Percentiles rank a stretch among this genome's conserved stretches.
phyloP scores from a whole-genome alignment of 345 rosid genomes.

The Litchi chinensis region DNA sequence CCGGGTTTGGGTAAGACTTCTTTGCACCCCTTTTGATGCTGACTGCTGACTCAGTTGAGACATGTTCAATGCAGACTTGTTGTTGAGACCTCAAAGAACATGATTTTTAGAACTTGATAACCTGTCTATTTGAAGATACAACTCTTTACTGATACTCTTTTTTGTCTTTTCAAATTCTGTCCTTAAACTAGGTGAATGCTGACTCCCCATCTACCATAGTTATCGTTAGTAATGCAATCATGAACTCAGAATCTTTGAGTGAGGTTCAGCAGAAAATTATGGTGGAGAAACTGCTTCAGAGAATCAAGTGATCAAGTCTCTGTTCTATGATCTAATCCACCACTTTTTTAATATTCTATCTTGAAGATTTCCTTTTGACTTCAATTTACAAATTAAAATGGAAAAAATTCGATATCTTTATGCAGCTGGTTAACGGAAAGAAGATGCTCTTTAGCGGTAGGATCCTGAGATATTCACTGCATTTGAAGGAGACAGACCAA shows the following conservation, averaged over 20 bases:
- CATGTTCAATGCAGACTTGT: background rate
- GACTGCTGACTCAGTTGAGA: background rate
- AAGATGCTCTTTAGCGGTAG: background rate
- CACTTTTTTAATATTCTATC: background rate
- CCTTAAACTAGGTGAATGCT: conserved; percentile 50
- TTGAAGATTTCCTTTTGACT: background rate
- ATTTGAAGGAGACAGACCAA: background rate
- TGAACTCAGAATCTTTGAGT: conserved; percentile 71
- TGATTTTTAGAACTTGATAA: background rate
- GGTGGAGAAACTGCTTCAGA: conserved; percentile 72
- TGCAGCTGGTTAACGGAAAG: background rate
- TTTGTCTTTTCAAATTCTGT: background rate
- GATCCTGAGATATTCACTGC: background rate
- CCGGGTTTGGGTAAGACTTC: conserved; percentile 62
- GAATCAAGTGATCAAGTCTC: conserved; percentile 41
- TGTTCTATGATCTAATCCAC: background rate
- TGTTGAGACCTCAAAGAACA: no score
- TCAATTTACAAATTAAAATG: background rate
- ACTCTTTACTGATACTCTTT: background rate
- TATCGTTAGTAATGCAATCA: conserved; percentile 62
- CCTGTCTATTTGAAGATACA: conserved; percentile 1
- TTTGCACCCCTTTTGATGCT: background rate
- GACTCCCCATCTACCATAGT: conserved; percentile 59
- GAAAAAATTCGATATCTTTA: background rate
- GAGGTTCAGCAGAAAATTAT: conserved; percentile 69